Conservation (phyloP, 2,329 filamentous ascomycete genomes). For the Westerdykella aurantiaca region DNA sequence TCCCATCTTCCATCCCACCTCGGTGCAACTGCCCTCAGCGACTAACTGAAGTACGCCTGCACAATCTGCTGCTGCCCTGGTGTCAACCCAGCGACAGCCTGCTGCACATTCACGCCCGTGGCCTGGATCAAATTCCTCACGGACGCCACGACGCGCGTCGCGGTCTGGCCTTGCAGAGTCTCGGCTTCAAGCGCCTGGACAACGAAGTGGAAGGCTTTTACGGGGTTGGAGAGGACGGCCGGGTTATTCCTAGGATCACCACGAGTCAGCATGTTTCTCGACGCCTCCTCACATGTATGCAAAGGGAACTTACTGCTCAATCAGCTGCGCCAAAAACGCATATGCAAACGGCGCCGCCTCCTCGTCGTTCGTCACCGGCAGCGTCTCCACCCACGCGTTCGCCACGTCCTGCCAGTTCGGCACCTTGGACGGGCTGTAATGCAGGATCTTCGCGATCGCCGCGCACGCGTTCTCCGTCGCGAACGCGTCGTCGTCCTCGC, state of each 20-base stretch:
- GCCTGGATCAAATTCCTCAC: conserved; percentile 72
- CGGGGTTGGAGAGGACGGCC: conserved; percentile 68
- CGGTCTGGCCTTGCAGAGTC: conserved; percentile 79
- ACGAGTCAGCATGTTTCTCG: no score
- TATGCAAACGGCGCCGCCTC: conserved; percentile 97
- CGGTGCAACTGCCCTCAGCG: no score
- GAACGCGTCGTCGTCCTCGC: conserved; percentile 89
- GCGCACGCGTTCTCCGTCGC: conserved; percentile 97
- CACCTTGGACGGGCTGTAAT: conserved; percentile 77
- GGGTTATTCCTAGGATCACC: conserved; percentile 66
- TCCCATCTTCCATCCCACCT: no score
- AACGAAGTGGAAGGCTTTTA: conserved; percentile 77
- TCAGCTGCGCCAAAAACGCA: conserved; percentile 81
- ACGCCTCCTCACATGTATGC: not conserved
- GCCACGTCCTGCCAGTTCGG: conserved; percentile 70
- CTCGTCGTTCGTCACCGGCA: conserved; percentile 91
- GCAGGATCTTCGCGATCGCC: conserved; percentile 92
- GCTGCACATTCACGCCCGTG: conserved; percentile 68
- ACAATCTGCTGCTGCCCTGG: conserved; percentile 75
- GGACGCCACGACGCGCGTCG: conserved; percentile 66
- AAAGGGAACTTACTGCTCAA: conserved; percentile 72
- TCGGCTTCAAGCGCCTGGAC: conserved; percentile 86
- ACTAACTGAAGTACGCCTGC: conserved; percentile 67
- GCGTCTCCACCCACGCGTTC: conserved; percentile 80
- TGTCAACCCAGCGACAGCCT: conserved; percentile 67